Base-by-base conservation (phyloP, 129 eudicot genomes). In the Centella asiatica region DNA sequence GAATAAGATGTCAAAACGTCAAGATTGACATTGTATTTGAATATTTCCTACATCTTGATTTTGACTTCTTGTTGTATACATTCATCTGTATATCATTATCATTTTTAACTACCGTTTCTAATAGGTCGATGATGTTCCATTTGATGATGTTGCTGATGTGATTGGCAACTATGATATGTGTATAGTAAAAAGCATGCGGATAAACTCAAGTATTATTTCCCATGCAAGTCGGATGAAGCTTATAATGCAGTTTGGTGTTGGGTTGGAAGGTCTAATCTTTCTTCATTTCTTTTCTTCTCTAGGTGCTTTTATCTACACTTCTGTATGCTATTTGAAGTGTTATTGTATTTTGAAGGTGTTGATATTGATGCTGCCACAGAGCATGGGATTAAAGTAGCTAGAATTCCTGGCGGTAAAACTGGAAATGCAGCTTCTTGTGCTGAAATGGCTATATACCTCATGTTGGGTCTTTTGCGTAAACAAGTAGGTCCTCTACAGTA, bases 381-480 rank as follows among this genome's bases (percentile, higher is more conserved):
- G 44, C 80, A 65, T 68, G 95, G 90, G 66, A 84, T 90, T 36
- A 90, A 80, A 73, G 98, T 90, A 70, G 98, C 95, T 57, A 77
- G 87, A 71, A 90, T 90, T 65, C 94, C 98, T 13, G 69, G 94
- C 32, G 75, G 70, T 26, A 56, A 29, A 28, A 86, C 98, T 37
- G 98, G 98, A 71, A 90, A 90, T 81, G 98, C 98, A 49, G 67
- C 81, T 71, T 90, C 98, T 48, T 90, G 98, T 81, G 98, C 98
- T 50, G 98, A 90, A 74, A 90, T 90, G 98, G 95, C 94, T 52
- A 87, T 90, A 46, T 90, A 83, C 76, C 72, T 86, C 61, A 87
- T 90, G 78, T 72, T 90, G 71, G 95, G 94, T 64, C 98, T 90
- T 75, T 85, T 90, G 17, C 90, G 95, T 31, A 86, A 86, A 61